Evolutionary conservation across 768 basidiomycete genomes (phyloP), one percentile per base, ranked within the genome.

Genomic region (Phaffia australis): DNA sequence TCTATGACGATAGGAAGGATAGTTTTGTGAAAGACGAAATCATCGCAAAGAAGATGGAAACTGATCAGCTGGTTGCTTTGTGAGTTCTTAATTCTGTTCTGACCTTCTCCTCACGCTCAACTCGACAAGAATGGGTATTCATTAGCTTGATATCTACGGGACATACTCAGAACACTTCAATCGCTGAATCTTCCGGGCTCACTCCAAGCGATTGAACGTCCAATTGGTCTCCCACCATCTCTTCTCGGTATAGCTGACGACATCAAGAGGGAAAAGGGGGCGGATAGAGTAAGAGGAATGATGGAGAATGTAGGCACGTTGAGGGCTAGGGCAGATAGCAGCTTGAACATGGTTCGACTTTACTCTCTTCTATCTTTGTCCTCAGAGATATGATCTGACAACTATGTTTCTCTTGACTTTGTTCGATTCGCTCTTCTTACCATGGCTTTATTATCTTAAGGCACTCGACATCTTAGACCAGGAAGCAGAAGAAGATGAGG

Each of bases 401-500:
- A 48, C 56, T 25, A 21, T 7, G 15, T 19, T 18, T 19, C 7
- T 21, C 29, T 57, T 21, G 6, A 32, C 14, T 19, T 15, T 64
- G 6, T 11, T 55, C 25, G 25, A 23, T 54, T 15, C 9, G 29
- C 5, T 23, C 52, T 54, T 23, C n/a, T n/a, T n/a, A 9, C 23
- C 52, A 54, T 29, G 4, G 4, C 16, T 4, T 15, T 29, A 23
- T 15, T 15, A 30, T 11, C 2, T n/a, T 3, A 70, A 95, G 92
- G 84, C 89, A 0, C 81, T 91, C 79, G 90, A 91, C 71, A 83
- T 93, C 25, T 78, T 99, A n/a, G 91, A 94, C 71, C 84, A 83
- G 54, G 93, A 95, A 76, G 87, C 87, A 19, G 87, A 86, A 18
- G 74, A 74, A 50, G 75, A 79, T 65, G 74, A 77, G 23, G 73